Conservation (phyloP, 768 basidiomycete genomes). For the Cystobasidium tubakii region DNA sequence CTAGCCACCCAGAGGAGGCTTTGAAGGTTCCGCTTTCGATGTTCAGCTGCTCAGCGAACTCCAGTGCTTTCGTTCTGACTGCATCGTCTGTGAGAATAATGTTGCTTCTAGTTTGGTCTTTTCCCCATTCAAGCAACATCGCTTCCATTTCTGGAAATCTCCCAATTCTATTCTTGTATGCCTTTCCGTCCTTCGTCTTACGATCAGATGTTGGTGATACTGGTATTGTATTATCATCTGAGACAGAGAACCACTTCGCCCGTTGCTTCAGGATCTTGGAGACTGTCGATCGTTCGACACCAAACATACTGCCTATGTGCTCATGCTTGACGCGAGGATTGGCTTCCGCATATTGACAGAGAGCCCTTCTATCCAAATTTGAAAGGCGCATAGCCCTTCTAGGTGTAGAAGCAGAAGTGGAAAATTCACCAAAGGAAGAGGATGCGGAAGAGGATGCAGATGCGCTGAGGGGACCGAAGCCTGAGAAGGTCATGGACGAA, state of each 20-base stretch:
- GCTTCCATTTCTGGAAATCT: conserved; percentile 22
- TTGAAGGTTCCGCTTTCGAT: conserved; percentile 6
- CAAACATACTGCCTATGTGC: conserved; percentile 18
- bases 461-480: conserved; percentile 1
- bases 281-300: conserved; percentile 23
- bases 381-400: conserved; percentile 8
- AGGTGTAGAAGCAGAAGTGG: conserved; percentile 9
- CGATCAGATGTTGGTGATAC: not conserved
- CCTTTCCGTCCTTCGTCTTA: not conserved
- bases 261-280: conserved; percentile 25
- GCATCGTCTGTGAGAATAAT: not conserved
- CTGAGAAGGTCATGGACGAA: not conserved
- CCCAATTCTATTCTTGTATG: not conserved
- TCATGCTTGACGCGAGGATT: conserved; percentile 26
- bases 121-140: conserved; percentile 9
- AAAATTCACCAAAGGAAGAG: not conserved
- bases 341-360: conserved; percentile 21
- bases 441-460: conserved; percentile 26
- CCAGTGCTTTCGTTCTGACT: conserved; percentile 10
- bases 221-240: conserved; percentile 8
- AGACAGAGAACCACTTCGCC: conserved; percentile 18
- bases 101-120: conserved; percentile 1
- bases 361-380: conserved; percentile 9
- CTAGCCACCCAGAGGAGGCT: conserved; percentile 25
- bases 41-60: conserved; percentile 9